Evolutionary conservation across 495 filamentous ascomycete species (phyloP).

Genomic region (Neurospora sp.): DNA sequence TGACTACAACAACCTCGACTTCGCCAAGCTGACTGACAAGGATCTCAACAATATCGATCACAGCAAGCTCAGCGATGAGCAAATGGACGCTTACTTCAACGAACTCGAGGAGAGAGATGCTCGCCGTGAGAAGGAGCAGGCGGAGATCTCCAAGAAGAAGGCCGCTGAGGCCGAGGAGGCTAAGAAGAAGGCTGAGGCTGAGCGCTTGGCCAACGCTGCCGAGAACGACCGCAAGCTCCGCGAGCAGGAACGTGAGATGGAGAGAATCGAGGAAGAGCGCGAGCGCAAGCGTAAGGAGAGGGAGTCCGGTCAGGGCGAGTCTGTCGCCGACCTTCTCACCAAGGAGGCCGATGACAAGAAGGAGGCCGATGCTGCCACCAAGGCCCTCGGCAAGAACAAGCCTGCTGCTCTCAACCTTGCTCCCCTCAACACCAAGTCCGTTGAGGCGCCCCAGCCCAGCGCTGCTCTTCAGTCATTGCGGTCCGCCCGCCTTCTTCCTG

Average conservation of each 20-base stretch:
- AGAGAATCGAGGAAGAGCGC: conserved; percentile 43
- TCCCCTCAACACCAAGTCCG: conserved; percentile 57
- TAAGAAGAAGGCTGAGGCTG: conserved; percentile 45
- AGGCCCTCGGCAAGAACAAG: conserved; percentile 49
- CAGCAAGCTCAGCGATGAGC: conserved; percentile 13
- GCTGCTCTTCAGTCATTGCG: conserved; percentile 84
- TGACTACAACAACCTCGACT: conserved; percentile 34
- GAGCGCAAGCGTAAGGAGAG: conserved; percentile 36
- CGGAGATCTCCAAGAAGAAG: conserved; percentile 50
- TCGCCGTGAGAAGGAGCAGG: conserved; percentile 43
- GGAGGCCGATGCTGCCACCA: conserved; percentile 32
- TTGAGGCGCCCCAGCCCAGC: conserved; percentile 83
- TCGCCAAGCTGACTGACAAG: conserved; percentile 22
- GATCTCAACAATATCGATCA: conserved; percentile 1
- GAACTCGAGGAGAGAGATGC: conserved; percentile 46
- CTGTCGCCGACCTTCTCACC: conserved; percentile 28
- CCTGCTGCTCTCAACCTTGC: conserved; percentile 76
- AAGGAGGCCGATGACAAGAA: conserved; percentile 32
- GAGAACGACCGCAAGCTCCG: conserved; percentile 51
- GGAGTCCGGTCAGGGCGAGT: conserved; percentile 12
- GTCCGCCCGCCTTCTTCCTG: conserved; percentile 67
- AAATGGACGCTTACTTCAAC: conserved; percentile 35
- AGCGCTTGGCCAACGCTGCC: conserved; percentile 23
- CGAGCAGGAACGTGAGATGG: conserved; percentile 44
- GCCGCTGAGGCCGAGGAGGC: conserved; percentile 43